These are phyloP conservation scores for Eucalyptus viminalis DNA, from an alignment of 345 rosid species.

Conservation along the genomic window DNA sequence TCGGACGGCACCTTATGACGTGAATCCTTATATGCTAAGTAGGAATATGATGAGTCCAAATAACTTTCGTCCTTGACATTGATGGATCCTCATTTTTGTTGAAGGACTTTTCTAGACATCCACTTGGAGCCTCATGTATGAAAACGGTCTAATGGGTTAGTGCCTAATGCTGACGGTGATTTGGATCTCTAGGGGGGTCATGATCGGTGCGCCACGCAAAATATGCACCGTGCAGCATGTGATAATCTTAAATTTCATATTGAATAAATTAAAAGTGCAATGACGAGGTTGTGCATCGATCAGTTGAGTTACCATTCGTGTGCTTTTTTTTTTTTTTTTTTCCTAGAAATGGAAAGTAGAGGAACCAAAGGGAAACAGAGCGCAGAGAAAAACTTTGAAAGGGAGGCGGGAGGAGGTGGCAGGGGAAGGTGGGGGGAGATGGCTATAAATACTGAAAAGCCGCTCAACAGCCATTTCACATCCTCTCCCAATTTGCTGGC, in stretches of 20 bases:
- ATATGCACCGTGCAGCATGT: neutral
- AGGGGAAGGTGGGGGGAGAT: neutral
- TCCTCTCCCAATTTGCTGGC: neutral
- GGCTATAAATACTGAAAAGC: neutral
- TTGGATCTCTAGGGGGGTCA: neutral
- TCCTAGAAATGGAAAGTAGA: neutral
- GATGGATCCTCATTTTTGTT: neutral
- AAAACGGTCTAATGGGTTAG: neutral
- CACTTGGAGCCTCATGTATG: neutral
- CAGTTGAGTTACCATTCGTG: too few species aligned
- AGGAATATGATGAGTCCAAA: neutral
- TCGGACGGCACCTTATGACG: neutral
- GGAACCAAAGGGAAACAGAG: neutral
- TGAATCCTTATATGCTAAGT: neutral
- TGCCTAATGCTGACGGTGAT: neutral
- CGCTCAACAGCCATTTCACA: neutral
- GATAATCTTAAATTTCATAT: fast-evolving
- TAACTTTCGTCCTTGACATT: neutral
- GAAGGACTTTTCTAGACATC: neutral
- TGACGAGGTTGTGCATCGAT: fast-evolving
- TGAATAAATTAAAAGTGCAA: neutral
- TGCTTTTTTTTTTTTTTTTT: neutral
- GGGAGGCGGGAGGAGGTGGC: constrained; percentile 3
- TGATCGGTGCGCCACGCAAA: fast-evolving
- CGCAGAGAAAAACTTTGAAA: neutral